Conservation (phyloP, 2,329 filamentous ascomycete species). For the Stagonosporopsis vannaccii region DNA sequence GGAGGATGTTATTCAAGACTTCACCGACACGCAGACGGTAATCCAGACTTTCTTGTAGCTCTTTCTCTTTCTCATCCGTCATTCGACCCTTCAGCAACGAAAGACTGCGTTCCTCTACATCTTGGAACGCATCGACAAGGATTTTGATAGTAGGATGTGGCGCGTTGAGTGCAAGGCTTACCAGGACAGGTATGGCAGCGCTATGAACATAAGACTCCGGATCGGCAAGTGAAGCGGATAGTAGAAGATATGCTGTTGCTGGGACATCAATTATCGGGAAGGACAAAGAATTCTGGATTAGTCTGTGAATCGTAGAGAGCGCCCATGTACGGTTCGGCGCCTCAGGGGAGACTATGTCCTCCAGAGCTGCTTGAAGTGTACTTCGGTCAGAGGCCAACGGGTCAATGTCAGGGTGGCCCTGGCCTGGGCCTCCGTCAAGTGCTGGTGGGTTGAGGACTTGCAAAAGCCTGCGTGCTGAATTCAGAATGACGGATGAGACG, state of each 20-base stretch:
- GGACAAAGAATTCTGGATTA: conserved; percentile 62
- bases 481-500: conserved; percentile 29
- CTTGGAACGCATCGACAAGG: conserved; percentile 72
- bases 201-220: conserved; percentile 76
- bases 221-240: conserved; percentile 70
- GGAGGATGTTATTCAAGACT: conserved; percentile 38
- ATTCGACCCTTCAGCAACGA: conserved; percentile 22
- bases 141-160: conserved; percentile 68
- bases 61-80: conserved; percentile 33
- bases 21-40: conserved; percentile 73
- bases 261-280: conserved; percentile 70
- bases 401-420: conserved; percentile 29
- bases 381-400: conserved; percentile 58
- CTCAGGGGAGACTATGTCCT: conserved; percentile 42
- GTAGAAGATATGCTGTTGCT: conserved; percentile 67
- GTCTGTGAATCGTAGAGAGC: conserved; percentile 41
- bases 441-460: conserved; percentile 63
- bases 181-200: conserved; percentile 70
- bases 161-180: conserved; percentile 67
- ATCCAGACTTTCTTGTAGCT: conserved; percentile 59
- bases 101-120: conserved; percentile 60
- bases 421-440: too few species aligned
- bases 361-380: conserved; percentile 30
- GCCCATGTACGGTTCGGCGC: conserved; percentile 50
- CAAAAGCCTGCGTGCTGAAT: conserved; percentile 49